Base-by-base conservation (phyloP, 139 green algal species). In the Zygnema cylindricum region DNA sequence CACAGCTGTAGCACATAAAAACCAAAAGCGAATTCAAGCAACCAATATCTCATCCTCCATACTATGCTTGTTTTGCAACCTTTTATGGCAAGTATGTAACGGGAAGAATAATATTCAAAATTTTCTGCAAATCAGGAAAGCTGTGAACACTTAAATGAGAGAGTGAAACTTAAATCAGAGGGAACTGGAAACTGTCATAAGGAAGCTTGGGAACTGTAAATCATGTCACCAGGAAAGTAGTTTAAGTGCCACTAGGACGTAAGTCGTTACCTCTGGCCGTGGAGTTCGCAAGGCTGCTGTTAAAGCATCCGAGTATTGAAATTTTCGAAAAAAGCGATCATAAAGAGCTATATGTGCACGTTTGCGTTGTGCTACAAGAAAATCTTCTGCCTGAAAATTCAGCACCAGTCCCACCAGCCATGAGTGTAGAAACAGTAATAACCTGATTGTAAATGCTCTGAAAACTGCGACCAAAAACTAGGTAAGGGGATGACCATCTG, bases 271-370 rank as follows among this genome's bases (percentile, higher is more conserved):
- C 57, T 25, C 30, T 25, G 57, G 57, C 30, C 57, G 57, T 30
- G 25, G 57, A 25, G 57, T 35, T 25, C 57, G 76, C 35, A 99
- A 86, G 1, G 96, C 95, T 0, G 95, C 94, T 76, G 96, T 93
- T 63, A 99, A 88, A 0, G 96, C 96, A 2, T 96, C 96, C 0
- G 89, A 32, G 69, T 96, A 95, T 73, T 92, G 95, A 41, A 94
- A 94, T 16, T 69, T 43, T 0, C 69, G 75, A 41, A 94, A 63
- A 73, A 76, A 36, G 23, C 88, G 90, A 92, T 98, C 96, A 82
- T 98, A 95, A 54, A 90, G 57, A 11, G 93, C 82, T 81, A 99
- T 89, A 23, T 86, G 81, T 0, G 82, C 93, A 0, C 86, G 87
- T 32, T 93, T 88, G 79, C 88, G 91, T 33, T 86, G 71, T 2